Evolutionary conservation across 768 basidiomycete genomes (phyloP).

Genomic region (Crassisporium funariophilum): DNA sequence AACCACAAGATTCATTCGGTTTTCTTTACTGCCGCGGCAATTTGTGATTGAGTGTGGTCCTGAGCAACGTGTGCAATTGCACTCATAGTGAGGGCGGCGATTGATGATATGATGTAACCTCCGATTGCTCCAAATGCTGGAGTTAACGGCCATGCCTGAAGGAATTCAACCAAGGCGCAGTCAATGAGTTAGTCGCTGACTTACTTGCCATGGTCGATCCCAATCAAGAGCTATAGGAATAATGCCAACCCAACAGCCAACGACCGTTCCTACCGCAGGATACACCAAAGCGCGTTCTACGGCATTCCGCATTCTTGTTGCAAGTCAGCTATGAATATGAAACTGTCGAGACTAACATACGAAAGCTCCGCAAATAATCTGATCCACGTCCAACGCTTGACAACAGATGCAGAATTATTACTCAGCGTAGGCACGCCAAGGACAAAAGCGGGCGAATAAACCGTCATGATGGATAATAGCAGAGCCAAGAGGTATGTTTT

Average conservation of each 20-base stretch:
- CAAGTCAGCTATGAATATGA: constrained; percentile 7
- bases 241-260: constrained; percentile 81
- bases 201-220: constrained; percentile 97
- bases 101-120: constrained; percentile 66
- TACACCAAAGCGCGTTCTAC: constrained; percentile 81
- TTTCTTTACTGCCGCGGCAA: constrained; percentile 16
- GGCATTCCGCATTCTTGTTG: constrained; percentile 55
- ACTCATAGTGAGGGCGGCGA: constrained; percentile 54
- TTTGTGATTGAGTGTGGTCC: constrained; percentile 30
- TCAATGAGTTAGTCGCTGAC: constrained; percentile 21
- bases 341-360: constrained; percentile 49
- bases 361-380: constrained; percentile 80
- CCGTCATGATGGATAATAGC: constrained; percentile 64
- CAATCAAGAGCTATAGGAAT: constrained; percentile 92
- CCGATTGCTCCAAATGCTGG: constrained; percentile 70
- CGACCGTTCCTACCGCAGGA: constrained; percentile 68
- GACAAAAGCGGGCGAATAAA: constrained; percentile 70
- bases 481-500: constrained; percentile 73
- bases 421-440: constrained; percentile 61
- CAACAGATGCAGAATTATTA: constrained; percentile 43
- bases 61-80: constrained; percentile 38
- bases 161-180: constrained; percentile 8
- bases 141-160: constrained; percentile 81
- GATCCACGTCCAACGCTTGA: constrained; percentile 68
- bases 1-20: constrained; percentile 6